Evolutionary conservation across 805 yeast genomes (phyloP).

Genomic region (Cephaloascus fragrans): DNA sequence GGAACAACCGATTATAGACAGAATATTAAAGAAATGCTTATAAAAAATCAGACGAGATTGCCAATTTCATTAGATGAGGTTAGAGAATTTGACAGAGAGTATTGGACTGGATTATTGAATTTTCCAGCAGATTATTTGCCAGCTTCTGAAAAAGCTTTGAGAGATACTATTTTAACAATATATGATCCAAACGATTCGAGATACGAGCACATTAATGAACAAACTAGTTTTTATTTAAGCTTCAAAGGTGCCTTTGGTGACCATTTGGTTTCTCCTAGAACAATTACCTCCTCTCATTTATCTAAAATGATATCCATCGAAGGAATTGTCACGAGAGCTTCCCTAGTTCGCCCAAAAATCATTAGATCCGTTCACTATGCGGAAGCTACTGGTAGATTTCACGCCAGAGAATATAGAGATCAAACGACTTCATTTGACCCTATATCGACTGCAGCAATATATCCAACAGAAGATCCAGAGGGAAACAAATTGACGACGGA

Average conservation of each 20-base stretch:
- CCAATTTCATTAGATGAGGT: slow-evolving; percentile 77
- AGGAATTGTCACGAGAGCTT: slow-evolving; percentile 92
- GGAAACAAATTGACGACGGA: slow-evolving; percentile 86
- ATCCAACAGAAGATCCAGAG: slow-evolving; percentile 88
- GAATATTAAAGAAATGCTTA: slow-evolving; percentile 63
- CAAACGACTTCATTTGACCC: slow-evolving; percentile 88
- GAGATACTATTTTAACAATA: slow-evolving; percentile 68
- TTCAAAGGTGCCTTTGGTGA: slow-evolving; percentile 90
- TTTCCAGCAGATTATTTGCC: slow-evolving; percentile 82
- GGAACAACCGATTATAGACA: slow-evolving; percentile 55
- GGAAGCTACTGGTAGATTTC: slow-evolving; percentile 73
- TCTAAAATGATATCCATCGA: slow-evolving; percentile 82
- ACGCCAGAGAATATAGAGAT: slow-evolving; percentile 87
- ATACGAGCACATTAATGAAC: slow-evolving; percentile 42
- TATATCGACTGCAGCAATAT: slow-evolving; percentile 70
- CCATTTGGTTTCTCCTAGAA: slow-evolving; percentile 79
- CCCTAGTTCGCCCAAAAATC: slow-evolving; percentile 87
- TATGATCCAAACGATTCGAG: slow-evolving; percentile 53
- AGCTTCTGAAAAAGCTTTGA: slow-evolving; percentile 78
- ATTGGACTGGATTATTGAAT: slow-evolving; percentile 68
- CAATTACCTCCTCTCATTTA: slow-evolving; percentile 66
- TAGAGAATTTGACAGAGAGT: slow-evolving; percentile 68
- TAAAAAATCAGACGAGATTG: slow-evolving; percentile 55
- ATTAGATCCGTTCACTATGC: slow-evolving; percentile 89
- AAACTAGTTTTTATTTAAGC: slow-evolving; percentile 62